Conservation (phyloP, 495 filamentous ascomycete genomes). For the Venustampulla echinocandica region DNA sequence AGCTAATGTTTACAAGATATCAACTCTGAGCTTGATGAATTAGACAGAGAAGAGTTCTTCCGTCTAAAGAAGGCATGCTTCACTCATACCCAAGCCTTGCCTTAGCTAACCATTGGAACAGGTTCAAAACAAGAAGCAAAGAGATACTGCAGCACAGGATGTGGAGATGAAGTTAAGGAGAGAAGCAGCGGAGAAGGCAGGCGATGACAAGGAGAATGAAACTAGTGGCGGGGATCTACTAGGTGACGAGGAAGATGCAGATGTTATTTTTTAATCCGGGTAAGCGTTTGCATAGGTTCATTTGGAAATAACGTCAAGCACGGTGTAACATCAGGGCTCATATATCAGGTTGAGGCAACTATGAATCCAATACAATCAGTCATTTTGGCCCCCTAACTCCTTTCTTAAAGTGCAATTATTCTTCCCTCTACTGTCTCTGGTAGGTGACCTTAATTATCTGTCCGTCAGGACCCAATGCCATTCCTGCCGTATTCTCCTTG, state of each 20-base stretch:
- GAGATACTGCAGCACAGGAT: conserved; percentile 66
- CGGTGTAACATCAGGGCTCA: conserved; percentile 21
- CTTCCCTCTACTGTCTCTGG: conserved; percentile 75
- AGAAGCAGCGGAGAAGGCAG: conserved; percentile 32
- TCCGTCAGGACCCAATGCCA: conserved; percentile 65
- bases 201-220: conserved; percentile 34
- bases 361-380: conserved; percentile 5
- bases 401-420: not conserved
- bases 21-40: conserved; percentile 96
- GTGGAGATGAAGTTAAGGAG: conserved; percentile 59
- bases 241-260: conserved; percentile 79
- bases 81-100: not conserved
- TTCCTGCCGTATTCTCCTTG: conserved; percentile 91
- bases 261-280: conserved; percentile 77
- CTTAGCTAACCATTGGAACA: conserved; percentile 10
- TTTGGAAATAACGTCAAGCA: conserved; percentile 4
- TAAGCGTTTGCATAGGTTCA: not conserved
- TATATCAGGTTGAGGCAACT: conserved; percentile 1
- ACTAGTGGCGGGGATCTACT: conserved; percentile 51
- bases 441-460: conserved; percentile 72
- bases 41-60: conserved; percentile 98
- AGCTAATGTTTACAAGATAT: conserved; percentile 54
- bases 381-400: not conserved
- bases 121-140: conserved; percentile 85
- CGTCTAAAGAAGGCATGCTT: conserved; percentile 76